Evolutionary conservation across 1,284 basidiomycete genomes (phyloP).

Genomic region (Neonothopanus nambi): DNA sequence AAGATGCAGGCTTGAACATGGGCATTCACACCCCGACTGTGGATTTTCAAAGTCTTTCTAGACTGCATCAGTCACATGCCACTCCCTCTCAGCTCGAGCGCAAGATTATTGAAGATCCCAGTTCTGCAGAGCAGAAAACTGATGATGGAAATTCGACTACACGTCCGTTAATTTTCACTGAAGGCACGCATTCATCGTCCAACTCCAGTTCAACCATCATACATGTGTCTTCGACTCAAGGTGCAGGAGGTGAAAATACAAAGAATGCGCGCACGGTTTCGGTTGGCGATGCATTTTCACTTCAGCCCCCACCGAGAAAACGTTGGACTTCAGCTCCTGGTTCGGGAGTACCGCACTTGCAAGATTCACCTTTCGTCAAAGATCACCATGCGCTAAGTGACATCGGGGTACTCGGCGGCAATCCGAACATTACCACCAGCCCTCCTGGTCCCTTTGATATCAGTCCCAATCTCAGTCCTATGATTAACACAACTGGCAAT

Average conservation of each 20-base stretch:
- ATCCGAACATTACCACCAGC: neutral
- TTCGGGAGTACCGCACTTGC: neutral
- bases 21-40: conserved; percentile 1
- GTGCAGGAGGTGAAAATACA: conserved; percentile 19
- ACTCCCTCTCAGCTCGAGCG: conserved; percentile 34
- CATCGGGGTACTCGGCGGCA: conserved; percentile 6
- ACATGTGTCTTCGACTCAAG: conserved; percentile 11
- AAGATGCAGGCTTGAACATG: neutral
- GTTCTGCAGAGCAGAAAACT: conserved; percentile 24
- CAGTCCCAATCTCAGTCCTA: neutral
- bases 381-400: conserved; percentile 3
- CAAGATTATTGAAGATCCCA: conserved; percentile 54
- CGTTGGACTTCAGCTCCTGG: conserved; percentile 44
- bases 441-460: too few relatives aligned
- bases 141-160: conserved; percentile 20
- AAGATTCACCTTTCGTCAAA: conserved; percentile 8
- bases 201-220: neutral
- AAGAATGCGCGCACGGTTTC: conserved; percentile 34
- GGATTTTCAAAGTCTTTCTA: neutral
- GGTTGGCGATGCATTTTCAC: conserved; percentile 42
- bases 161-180: neutral
- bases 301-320: conserved; percentile 67
- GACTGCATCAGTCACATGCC: conserved; percentile 1
- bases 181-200: neutral
- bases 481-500: conserved; percentile 29